A percentile compares a stretch with the other conserved stretches of the same genome.
These are phyloP conservation scores for Astathelohania contejeani DNA, from an alignment of 371 early-diverging fungal genomes.

Conservation along the genomic window DNA sequence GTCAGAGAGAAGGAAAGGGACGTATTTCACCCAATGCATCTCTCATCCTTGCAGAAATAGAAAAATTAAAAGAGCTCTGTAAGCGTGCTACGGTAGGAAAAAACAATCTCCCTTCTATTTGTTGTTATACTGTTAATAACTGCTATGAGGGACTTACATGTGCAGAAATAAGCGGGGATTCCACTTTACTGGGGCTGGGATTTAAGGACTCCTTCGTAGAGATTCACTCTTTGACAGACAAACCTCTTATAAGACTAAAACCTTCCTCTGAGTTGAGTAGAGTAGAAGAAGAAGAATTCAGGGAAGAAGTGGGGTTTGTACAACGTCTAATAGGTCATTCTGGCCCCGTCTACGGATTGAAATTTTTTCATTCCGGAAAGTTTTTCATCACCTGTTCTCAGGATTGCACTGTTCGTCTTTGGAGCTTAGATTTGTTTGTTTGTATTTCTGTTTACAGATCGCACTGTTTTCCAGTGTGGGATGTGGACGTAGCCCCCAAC, in stretches of 20 bases:
- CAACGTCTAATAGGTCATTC: slow-evolving; percentile 72
- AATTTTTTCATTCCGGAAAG: slow-evolving; percentile 69
- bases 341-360: slow-evolving; percentile 76
- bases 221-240: slow-evolving; percentile 48
- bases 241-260: slow-evolving; percentile 45
- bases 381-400: slow-evolving; percentile 78
- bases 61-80: slow-evolving; percentile 63
- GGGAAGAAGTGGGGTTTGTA: slow-evolving; percentile 31
- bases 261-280: slow-evolving; percentile 39
- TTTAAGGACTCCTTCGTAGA: slow-evolving; percentile 50
- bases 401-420: slow-evolving; percentile 82
- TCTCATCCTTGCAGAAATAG: slow-evolving; percentile 49
- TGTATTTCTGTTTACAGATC: slow-evolving; percentile 80
- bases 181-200: slow-evolving; percentile 49
- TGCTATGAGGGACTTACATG: slow-evolving; percentile 57
- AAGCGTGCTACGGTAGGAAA: slow-evolving; percentile 61
- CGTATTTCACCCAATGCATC: slow-evolving; percentile 37
- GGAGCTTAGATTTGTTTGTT: slow-evolving; percentile 72
- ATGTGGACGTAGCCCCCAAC: slow-evolving; percentile 66
- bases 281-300: slow-evolving; percentile 42
- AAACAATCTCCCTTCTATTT: slow-evolving; percentile 69
- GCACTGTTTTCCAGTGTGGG: slow-evolving; percentile 94
- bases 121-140: slow-evolving; percentile 90
- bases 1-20: slow-evolving; percentile 41
- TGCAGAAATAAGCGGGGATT: slow-evolving; percentile 46